Evolutionary conservation across 176 grass and related monocot genomes (phyloP), one percentile per base, ranked within the genome.

Genomic region (Ensete ventricosum): DNA sequence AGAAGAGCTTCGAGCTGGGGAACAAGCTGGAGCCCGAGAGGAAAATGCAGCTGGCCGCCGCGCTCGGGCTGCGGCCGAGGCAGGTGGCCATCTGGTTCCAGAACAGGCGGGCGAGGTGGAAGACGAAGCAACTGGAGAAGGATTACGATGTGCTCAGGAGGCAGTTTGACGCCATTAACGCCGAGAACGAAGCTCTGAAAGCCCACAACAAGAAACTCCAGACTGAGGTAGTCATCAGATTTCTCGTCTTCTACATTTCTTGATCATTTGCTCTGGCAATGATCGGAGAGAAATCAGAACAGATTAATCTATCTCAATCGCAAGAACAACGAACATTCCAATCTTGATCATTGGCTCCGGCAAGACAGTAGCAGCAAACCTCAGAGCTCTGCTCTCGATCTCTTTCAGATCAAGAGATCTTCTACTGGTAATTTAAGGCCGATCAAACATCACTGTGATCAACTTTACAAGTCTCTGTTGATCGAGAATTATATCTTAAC

Each of bases 41-140:
- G 66, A 79, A 79, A 49, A 49, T 58, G 77, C 65, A 69, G 54
- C 65, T 79, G 64, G 77, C 77, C 66, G 22, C 5, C 25, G 65
- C 77, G 7, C 77, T 79, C 27, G 77, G 77, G 1, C 64, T 79
- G 65, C 77, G 67, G 65, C 77, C 77, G 11, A 57, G 65, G 77
- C 77, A 79, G 77, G 77, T 79, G 29, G 77, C 66, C 52, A 79
- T 79, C 11, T 79, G 77, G 77, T 79, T 79, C 64, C 77, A 79
- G 77, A 79, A 79, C 77, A 54, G 77, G 52, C 57, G 77, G 17
- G 77, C 77, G 1, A 54, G 64, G 77, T 79, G 77, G 77, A 79
- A 79, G 65, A 70, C 77, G 2, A 79, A 79, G 77, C 65, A 79
- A 50, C 9, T 79, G 52, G 77, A 79, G 66, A 79, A 57, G 64